A percentile compares a stretch with the other conserved stretches of the same genome.
Conservation (phyloP, 2,329 filamentous ascomycete genomes). For the Nigrograna mackinnonii region DNA sequence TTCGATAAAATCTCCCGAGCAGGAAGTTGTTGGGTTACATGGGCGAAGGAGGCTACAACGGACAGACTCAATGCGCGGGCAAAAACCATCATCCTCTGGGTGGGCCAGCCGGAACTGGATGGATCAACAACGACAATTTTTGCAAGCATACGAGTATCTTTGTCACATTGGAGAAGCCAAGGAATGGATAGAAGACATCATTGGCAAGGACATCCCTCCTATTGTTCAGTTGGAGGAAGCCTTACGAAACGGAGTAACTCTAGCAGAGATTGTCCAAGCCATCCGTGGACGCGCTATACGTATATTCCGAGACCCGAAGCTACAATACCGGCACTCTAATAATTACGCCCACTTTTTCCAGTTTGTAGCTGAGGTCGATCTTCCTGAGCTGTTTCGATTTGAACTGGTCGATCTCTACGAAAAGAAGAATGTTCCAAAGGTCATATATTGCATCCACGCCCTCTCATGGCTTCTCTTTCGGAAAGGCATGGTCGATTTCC, state of each 20-base stretch:
- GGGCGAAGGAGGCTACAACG: slow-evolving; percentile 83
- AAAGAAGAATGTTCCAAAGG: slow-evolving; percentile 99
- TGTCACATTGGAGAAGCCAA: slow-evolving; percentile 99
- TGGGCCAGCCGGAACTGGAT: slow-evolving; percentile 95
- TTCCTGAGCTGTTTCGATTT: slow-evolving; percentile 95
- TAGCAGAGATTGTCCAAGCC: slow-evolving; percentile 91
- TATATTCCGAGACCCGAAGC: slow-evolving; percentile 82
- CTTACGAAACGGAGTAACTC: slow-evolving; percentile 86
- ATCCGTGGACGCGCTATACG: slow-evolving; percentile 75
- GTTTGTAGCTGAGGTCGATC: slow-evolving; percentile 86
- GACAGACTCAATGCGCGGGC: slow-evolving; percentile 56
- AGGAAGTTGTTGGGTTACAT: slow-evolving; percentile 86
- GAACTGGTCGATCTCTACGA: slow-evolving; percentile 98
- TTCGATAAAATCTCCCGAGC: slow-evolving; percentile 72
- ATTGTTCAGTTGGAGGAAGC: slow-evolving; percentile 95
- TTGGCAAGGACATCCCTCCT: slow-evolving; percentile 81
- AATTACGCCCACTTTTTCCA: slow-evolving; percentile 97
- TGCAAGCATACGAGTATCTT: slow-evolving; percentile 97
- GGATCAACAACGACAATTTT: slow-evolving; percentile 95
- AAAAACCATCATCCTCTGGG: slow-evolving; percentile 55
- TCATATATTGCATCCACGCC: slow-evolving; percentile 98
- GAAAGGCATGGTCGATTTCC: slow-evolving; percentile 92
- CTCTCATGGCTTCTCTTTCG: slow-evolving; percentile 96
- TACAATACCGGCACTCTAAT: slow-evolving; percentile 95
- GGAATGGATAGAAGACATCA: slow-evolving; percentile 96